Evolutionary conservation across 1,139 yeast species (phyloP), one percentile per base, ranked within the genome.

Genomic region (Geotrichum restrictum): DNA sequence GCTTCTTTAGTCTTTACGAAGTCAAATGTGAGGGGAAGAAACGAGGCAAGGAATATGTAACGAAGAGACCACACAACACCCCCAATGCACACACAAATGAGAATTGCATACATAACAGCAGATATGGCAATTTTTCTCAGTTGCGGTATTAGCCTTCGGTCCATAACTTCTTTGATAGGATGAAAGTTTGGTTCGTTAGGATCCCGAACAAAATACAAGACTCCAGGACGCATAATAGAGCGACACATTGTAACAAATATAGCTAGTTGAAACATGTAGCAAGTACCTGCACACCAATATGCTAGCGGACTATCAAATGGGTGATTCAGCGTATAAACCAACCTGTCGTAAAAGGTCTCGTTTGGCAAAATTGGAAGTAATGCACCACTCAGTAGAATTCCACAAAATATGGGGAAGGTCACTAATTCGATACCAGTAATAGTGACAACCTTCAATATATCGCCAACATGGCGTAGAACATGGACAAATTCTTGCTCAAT

Each of bases 121-220:
- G 96, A 86, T 32, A 88, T 70, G 6, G 77, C 76, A 42, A 93
- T 85, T 58, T 96, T 76, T 34, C 85, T 81, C 36, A 91, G 62
- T 66, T 93, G 97, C 44, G 85, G 72, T 13, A 71, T 59, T 61
- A 91, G 76, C 0, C 96, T 88, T 59, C 86, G 82, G 52, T 85
- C 84, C 56, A 93, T 71, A 0, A 95, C 94, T 65, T 91, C 96
- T 60, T 88, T 93, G 45, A 93, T 78, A n/a, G 94, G 79, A 58
- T 93, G 81, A 42, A 89, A 83, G 61, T 88, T 85, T 31, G 96
- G 96, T 65, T 93, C 97, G 61, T 91, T 96, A 1, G 97, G 96
- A 32, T 95, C 89, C 59, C 96, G 77, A 54, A 94, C 87, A 70
- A 94, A 93, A 68, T 82, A 93, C 43, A 93, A 73, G 2, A 88